A percentile compares a stretch with the other conserved stretches of the same genome.
Evolutionary conservation across 2,329 filamentous ascomycete species (phyloP).

Genomic region (Ustulina deusta): DNA sequence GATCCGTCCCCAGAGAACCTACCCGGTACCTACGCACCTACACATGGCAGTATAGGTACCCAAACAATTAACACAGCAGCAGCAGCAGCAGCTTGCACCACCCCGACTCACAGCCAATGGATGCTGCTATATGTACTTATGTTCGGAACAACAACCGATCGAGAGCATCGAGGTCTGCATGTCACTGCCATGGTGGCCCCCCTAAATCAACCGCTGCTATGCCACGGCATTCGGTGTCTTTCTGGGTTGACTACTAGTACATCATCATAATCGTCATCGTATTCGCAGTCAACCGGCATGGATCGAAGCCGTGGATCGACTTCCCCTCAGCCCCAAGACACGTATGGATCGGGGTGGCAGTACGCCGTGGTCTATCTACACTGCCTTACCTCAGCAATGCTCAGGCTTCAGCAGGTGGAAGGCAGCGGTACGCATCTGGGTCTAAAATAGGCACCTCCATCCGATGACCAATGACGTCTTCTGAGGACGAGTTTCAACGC

Average conservation of each 20-base stretch:
- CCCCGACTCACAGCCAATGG: neutral
- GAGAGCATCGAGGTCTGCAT: neutral
- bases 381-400: neutral
- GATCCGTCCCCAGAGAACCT: conserved; percentile 22
- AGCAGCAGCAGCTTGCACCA: neutral
- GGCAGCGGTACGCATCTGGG: neutral
- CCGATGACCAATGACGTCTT: neutral
- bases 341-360: neutral
- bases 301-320: neutral
- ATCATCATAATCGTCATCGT: neutral
- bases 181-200: neutral
- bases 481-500: neutral
- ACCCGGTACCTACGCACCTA: conserved; percentile 6
- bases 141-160: conserved; percentile 16
- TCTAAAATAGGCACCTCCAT: neutral
- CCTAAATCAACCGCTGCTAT: neutral
- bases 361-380: neutral
- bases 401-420: neutral
- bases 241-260: neutral
- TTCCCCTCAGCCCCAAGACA: neutral
- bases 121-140: neutral
- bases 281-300: neutral
- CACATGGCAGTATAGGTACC: neutral
- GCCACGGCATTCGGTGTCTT: neutral
- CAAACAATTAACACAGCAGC: neutral